Evolutionary conservation across 345 rosid species (phyloP).

Genomic region (Populus alba): DNA sequence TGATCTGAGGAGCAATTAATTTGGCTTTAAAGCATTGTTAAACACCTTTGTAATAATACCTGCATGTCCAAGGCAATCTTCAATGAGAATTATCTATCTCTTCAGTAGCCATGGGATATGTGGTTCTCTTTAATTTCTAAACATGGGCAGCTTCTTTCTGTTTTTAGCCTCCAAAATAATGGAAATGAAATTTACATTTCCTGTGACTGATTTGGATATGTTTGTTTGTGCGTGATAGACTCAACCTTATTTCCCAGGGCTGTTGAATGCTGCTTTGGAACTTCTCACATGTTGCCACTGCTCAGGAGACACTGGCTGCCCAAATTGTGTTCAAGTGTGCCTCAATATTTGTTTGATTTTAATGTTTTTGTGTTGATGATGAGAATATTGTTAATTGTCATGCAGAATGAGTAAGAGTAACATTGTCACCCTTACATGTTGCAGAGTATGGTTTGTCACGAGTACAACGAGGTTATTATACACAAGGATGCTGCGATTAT

Average conservation of each 20-base stretch:
- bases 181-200: background rate
- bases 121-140: background rate
- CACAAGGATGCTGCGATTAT: slow-evolving; percentile 76
- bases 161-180: background rate
- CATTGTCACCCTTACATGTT: slow-evolving; percentile 1
- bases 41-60: too few relatives aligned
- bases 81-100: background rate
- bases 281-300: slow-evolving; percentile 66
- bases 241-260: slow-evolving; percentile 68
- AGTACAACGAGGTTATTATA: slow-evolving; percentile 65
- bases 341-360: background rate
- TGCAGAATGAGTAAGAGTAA: too few relatives aligned
- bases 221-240: slow-evolving; percentile 40
- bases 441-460: slow-evolving; percentile 65
- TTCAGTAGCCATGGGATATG: background rate
- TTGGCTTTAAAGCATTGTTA: background rate
- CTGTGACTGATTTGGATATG: slow-evolving; percentile 8
- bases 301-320: slow-evolving; percentile 65
- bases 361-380: background rate
- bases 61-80: too few relatives aligned
- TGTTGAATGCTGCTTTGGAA: slow-evolving; percentile 66
- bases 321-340: slow-evolving; percentile 73
- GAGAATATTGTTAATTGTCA: background rate
- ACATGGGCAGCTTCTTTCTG: background rate
- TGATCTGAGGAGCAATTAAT: background rate